Base-by-base conservation (phyloP, 805 yeast species). In the Sungouiella thailandica region DNA sequence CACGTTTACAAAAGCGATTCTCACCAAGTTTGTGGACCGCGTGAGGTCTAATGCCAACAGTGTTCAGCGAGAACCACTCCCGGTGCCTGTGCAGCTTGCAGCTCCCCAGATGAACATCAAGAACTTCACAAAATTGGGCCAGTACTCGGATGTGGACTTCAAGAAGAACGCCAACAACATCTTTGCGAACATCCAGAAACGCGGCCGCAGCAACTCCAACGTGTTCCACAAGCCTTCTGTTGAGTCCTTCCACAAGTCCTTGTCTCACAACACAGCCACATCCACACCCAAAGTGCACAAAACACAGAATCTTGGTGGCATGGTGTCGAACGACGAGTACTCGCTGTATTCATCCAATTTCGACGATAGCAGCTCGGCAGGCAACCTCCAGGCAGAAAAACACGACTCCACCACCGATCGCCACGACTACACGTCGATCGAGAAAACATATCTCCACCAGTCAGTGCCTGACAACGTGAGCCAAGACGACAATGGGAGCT, bases 91-190 rank as follows among this genome's bases (percentile, higher is more conserved):
- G 12, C 28, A 27, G 15, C 35, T 35, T 13, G 36, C 44, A 5
- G 36, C 27, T 12, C 45, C 45, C 30, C 36, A 39, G 28, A 36
- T 56, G 33, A 60, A 53, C 17, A 54, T 58, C 29, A 58, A 59
- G 31, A 51, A 50, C 33, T 58, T 55, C 40, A 57, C 62, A 12
- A 50, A 49, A 34, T 50, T 54, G 3, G 53, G 55, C n/a, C 47
- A 56, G 16, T 57, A 62, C 31, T 55, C 65, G 8, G 65, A 63
- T 32, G 53, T 57, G 34, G 62, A 58, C 31, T 65, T 60, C 36
- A 46, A 56, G 33, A 50, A 52, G 27, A 64, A 65, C 39, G 71
- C 71, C 12, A 54, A 65, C 34, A 53, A 59, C 31, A 47, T 65
- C 2, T 65, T 64, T 43, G 58, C 58, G 15, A 59, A 63, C 38